Conservation (phyloP, 176 grass and related monocot genomes). For the Hordeum marinum region DNA sequence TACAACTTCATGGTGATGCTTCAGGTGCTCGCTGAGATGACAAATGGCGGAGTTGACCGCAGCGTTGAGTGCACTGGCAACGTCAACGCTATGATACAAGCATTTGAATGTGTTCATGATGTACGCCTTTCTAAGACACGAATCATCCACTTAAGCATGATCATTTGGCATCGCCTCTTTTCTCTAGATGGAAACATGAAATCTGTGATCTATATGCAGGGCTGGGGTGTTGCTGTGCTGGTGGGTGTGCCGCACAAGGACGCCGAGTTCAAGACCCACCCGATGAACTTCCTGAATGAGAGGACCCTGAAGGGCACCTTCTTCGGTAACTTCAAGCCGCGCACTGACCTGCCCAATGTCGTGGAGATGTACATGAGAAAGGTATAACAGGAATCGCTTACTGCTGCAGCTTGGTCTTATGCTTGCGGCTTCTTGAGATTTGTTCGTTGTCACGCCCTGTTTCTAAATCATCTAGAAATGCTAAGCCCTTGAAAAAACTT, state of each 20-base stretch:
- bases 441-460: too few species aligned
- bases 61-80: constrained; percentile 87
- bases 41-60: constrained; percentile 78
- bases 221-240: constrained; percentile 82
- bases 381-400: background rate
- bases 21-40: constrained; percentile 88
- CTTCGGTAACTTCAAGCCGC: constrained; percentile 88
- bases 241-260: constrained; percentile 87
- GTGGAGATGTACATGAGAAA: constrained; percentile 79
- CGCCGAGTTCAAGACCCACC: constrained; percentile 77
- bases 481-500: too few species aligned
- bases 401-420: background rate
- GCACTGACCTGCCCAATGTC: constrained; percentile 67
- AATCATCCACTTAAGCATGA: background rate
- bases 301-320: constrained; percentile 95
- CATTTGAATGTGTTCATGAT: constrained; percentile 93
- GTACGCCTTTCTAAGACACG: background rate
- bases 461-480: background rate
- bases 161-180: background rate
- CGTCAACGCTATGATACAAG: constrained; percentile 71
- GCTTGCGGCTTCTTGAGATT: background rate
- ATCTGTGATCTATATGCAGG: constrained; percentile 25
- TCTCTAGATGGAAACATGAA: background rate
- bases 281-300: constrained; percentile 76
- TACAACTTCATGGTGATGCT: background rate